Conservation (phyloP, 2,329 filamentous ascomycete species). For the Didymella keratinophila region DNA sequence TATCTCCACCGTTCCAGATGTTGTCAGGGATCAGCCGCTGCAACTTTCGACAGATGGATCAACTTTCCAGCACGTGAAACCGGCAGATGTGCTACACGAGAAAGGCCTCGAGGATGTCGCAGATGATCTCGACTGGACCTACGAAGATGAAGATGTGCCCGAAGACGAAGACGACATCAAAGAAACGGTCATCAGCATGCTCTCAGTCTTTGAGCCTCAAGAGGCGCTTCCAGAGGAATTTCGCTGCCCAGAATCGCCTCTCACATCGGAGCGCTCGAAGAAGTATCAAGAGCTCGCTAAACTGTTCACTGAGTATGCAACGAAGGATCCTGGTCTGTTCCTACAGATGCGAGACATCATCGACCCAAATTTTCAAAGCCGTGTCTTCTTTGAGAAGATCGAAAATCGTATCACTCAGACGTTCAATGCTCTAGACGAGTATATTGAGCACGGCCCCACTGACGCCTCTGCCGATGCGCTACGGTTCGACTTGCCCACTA, state of each 20-base stretch:
- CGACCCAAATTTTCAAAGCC: slow-evolving; percentile 42
- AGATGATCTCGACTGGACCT: slow-evolving; percentile 40
- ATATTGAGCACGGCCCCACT: slow-evolving; percentile 40
- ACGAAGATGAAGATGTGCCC: slow-evolving; percentile 38
- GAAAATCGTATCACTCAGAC: slow-evolving; percentile 38
- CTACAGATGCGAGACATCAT: slow-evolving; percentile 40
- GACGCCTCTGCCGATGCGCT: slow-evolving; percentile 32
- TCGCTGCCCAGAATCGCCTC: slow-evolving; percentile 35
- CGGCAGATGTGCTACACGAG: slow-evolving; percentile 39
- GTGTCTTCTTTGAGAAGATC: slow-evolving; percentile 49
- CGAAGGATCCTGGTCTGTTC: slow-evolving; percentile 38
- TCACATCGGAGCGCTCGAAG: slow-evolving; percentile 38
- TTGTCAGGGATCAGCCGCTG: slow-evolving; percentile 36
- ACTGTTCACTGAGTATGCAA: slow-evolving; percentile 41
- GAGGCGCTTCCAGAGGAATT: slow-evolving; percentile 47
- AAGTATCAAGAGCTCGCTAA: slow-evolving; percentile 44
- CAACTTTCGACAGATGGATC: slow-evolving; percentile 46
- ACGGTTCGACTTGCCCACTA: slow-evolving; percentile 39
- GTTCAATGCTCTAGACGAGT: slow-evolving; percentile 43
- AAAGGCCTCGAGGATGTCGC: slow-evolving; percentile 40
- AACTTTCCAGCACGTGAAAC: slow-evolving; percentile 40
- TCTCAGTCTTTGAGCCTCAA: slow-evolving; percentile 49
- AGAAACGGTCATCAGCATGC: slow-evolving; percentile 44
- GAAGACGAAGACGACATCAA: slow-evolving; percentile 43
- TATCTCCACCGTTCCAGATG: slow-evolving; percentile 33